phyloP scores from a whole-genome alignment of 148 eudicot genomes.

The Oxyria digyna region DNA sequence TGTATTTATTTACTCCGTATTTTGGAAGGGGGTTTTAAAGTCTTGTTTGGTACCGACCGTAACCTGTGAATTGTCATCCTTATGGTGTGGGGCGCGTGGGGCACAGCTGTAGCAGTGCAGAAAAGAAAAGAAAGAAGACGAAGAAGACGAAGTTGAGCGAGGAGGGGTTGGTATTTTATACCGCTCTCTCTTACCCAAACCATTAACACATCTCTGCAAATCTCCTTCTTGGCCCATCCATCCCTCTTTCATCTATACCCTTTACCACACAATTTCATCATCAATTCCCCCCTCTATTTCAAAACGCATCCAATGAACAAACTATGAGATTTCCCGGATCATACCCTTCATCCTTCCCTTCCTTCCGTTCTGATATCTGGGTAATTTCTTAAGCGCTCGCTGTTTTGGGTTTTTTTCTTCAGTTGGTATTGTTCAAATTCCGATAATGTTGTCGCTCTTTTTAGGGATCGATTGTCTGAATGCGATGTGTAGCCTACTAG shows the following conservation, averaged over 20 bases:
- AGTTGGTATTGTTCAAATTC: not conserved
- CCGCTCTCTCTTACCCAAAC: not conserved
- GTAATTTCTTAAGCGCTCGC: not conserved
- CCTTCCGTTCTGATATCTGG: not conserved
- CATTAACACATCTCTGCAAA: conserved; percentile 11
- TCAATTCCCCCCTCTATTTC: not conserved
- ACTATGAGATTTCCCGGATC: not conserved
- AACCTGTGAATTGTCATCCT: conserved; percentile 1
- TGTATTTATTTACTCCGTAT: no score
- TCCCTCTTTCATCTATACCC: not conserved
- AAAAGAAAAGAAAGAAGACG: not conserved
- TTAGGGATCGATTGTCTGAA: not conserved
- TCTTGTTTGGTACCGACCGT: conserved; percentile 8
- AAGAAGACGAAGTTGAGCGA: not conserved
- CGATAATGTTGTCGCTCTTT: not conserved
- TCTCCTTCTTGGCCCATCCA: conserved; percentile 13
- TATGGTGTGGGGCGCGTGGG: conserved; percentile 14
- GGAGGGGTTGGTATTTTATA: not conserved
- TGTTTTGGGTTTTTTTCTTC: no score
- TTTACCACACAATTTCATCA: not conserved
- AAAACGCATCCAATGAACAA: not conserved
- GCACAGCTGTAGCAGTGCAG: conserved; percentile 7
- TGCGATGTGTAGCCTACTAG: not conserved
- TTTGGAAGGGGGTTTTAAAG: not conserved
- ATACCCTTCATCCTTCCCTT: no score